Evolutionary conservation across 805 yeast species (phyloP).

Genomic region (Saccharomyces mikatae): DNA sequence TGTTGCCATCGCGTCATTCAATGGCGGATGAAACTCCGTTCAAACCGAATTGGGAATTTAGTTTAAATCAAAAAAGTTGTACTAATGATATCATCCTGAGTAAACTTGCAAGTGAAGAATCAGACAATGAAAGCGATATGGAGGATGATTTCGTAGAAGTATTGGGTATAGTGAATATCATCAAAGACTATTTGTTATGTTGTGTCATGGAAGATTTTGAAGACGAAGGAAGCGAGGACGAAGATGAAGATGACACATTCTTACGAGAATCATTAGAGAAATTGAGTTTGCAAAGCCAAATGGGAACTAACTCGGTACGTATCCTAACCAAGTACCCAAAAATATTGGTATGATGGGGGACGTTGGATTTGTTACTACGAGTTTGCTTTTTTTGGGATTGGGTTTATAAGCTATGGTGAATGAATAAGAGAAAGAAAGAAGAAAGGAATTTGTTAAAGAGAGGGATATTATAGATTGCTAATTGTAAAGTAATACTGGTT

Average conservation of each 20-base stretch:
- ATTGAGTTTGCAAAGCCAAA: background rate
- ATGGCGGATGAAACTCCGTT: background rate
- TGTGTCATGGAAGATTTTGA: slow-evolving; percentile 23
- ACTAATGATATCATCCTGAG: background rate
- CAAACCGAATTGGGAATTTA: background rate
- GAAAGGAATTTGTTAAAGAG: background rate
- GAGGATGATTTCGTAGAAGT: slow-evolving; percentile 10
- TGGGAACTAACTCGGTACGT: background rate
- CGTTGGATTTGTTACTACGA: background rate
- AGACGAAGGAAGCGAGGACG: slow-evolving; percentile 7
- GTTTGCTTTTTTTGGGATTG: background rate
- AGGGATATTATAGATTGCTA: background rate
- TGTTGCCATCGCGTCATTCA: background rate
- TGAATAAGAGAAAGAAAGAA: background rate
- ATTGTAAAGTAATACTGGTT: background rate
- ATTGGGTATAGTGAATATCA: slow-evolving; percentile 16
- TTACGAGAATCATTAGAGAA: background rate
- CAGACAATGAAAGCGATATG: slow-evolving; percentile 4
- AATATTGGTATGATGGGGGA: slow-evolving; percentile 2
- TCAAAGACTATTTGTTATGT: slow-evolving; percentile 26
- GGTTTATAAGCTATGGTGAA: background rate
- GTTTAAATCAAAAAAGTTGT: background rate
- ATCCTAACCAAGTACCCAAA: slow-evolving; percentile 9
- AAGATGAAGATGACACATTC: background rate
- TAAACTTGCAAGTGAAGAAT: slow-evolving; percentile 2